These are phyloP conservation scores for Hibiscus tridactylites DNA, from an alignment of 345 rosid genomes.

Conservation along the genomic window DNA sequence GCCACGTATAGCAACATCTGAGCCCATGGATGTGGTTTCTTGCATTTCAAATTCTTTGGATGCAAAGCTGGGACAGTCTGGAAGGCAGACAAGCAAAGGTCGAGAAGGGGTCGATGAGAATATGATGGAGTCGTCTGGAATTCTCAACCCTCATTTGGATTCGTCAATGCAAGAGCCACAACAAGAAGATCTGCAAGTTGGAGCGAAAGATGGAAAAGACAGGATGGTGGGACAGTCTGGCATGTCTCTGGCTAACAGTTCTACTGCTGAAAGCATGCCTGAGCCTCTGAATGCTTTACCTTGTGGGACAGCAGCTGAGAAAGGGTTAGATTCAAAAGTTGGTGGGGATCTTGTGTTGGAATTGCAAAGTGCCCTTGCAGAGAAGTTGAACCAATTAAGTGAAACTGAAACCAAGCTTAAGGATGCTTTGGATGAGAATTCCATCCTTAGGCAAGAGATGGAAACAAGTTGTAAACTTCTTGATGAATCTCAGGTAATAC, in stretches of 20 bases:
- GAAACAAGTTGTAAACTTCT: constrained; percentile 74
- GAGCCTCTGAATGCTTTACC: constrained; percentile 35
- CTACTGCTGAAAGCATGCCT: constrained; percentile 80
- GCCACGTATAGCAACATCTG: constrained; percentile 45
- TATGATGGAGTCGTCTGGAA: constrained; percentile 85
- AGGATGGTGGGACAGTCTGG: constrained; percentile 46
- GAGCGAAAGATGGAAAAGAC: constrained; percentile 57
- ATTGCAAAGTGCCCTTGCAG: constrained; percentile 49
- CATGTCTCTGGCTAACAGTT: constrained; percentile 70
- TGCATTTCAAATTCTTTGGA: constrained; percentile 64
- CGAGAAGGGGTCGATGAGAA: constrained; percentile 91
- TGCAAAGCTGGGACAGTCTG: constrained; percentile 40
- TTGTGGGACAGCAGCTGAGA: constrained; percentile 34
- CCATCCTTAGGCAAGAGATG: constrained; percentile 54
- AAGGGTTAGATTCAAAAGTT: constrained; percentile 30
- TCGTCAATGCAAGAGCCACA: constrained; percentile 80
- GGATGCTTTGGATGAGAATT: constrained; percentile 68
- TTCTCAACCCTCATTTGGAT: constrained; percentile 61
- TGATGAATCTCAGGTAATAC: constrained; percentile 88
- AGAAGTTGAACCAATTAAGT: constrained; percentile 47
- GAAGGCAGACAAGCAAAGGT: constrained; percentile 59
- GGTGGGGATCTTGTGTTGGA: constrained; percentile 37
- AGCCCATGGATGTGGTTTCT: constrained; percentile 95
- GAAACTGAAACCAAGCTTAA: constrained; percentile 62
- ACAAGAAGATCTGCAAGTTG: constrained; percentile 40